phyloP scores from a whole-genome alignment of 306 rosid species.

The Pyrus communis region DNA sequence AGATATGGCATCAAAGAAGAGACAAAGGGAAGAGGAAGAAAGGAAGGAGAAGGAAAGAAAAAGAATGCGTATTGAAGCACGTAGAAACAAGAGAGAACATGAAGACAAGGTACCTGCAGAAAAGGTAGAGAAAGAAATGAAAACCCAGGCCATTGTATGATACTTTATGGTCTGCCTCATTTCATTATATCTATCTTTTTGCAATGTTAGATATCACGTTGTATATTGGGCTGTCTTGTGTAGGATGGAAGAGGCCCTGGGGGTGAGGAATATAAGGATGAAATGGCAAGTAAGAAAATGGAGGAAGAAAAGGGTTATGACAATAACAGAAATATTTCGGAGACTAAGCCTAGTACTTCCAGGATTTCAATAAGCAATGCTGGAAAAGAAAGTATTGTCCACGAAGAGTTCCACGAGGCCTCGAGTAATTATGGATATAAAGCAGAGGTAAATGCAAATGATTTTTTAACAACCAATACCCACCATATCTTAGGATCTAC shows the following conservation, averaged over 20 bases:
- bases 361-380: conserved; percentile 23
- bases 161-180: conserved; percentile 2
- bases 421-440: conserved; percentile 20
- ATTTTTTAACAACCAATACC: conserved; percentile 1
- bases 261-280: conserved; percentile 34
- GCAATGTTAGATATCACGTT: conserved; percentile 8
- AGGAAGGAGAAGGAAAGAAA: conserved; percentile 73
- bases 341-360: conserved; percentile 21
- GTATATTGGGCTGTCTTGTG: conserved; percentile 20
- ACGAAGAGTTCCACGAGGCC: conserved; percentile 13
- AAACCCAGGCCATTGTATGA: conserved; percentile 41
- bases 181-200: conserved; percentile 3
- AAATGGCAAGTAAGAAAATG: conserved; percentile 17
- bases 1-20: conserved; percentile 67
- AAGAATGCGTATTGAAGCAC: conserved; percentile 60
- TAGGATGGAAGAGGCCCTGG: conserved; percentile 48
- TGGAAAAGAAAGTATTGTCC: conserved; percentile 22
- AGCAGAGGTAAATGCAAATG: conserved; percentile 31
- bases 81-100: conserved; percentile 51
- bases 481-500: not conserved
- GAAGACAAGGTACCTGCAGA: conserved; percentile 41
- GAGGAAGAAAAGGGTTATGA: conserved; percentile 21
- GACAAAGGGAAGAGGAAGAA: conserved; percentile 81
- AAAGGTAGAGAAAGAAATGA: conserved; percentile 40
- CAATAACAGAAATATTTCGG: conserved; percentile 21